Percentiles rank a stretch among this genome's conserved stretches.
These are phyloP conservation scores for Blastocystis hominis DNA, from an alignment of 352 stramenopile species.

Conservation along the genomic window DNA sequence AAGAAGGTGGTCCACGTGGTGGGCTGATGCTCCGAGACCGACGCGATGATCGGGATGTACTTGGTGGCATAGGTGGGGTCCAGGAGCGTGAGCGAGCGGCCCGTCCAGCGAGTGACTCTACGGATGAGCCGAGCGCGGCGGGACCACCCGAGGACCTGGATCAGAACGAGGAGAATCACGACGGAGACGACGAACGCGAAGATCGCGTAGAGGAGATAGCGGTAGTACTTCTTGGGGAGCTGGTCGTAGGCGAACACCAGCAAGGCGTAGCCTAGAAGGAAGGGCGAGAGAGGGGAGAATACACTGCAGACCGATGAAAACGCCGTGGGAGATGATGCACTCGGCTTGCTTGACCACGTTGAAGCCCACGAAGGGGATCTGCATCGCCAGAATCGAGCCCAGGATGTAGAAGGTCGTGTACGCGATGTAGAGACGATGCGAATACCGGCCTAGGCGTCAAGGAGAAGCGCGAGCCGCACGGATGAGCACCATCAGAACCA, in stretches of 20 bases:
- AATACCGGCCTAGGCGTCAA: conserved; percentile 70
- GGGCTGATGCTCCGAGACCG: conserved; percentile 81
- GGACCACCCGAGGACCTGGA: conserved; percentile 61
- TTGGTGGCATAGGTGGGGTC: conserved; percentile 81
- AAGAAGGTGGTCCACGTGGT: conserved; percentile 85
- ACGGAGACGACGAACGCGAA: conserved; percentile 59
- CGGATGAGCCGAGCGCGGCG: background rate
- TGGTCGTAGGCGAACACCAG: conserved; percentile 55
- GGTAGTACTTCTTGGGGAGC: conserved; percentile 64
- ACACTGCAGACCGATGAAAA: conserved; percentile 70
- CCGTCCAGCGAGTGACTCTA: conserved; percentile 68
- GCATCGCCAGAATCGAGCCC: conserved; percentile 85
- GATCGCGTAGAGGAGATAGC: conserved; percentile 56
- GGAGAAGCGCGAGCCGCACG: background rate
- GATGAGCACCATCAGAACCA: conserved; percentile 80
- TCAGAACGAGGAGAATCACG: conserved; percentile 60
- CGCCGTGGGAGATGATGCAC: conserved; percentile 69
- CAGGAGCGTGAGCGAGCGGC: conserved; percentile 76
- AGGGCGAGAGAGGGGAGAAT: background rate
- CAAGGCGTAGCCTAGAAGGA: conserved; percentile 17
- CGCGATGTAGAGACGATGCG: conserved; percentile 83
- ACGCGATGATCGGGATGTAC: conserved; percentile 85
- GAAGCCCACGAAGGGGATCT: conserved; percentile 92
- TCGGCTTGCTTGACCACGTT: conserved; percentile 74
- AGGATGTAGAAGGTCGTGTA: conserved; percentile 93